Evolutionary conservation across 2,329 filamentous ascomycete species (phyloP).

Genomic region (Hypoxylon sp.): DNA sequence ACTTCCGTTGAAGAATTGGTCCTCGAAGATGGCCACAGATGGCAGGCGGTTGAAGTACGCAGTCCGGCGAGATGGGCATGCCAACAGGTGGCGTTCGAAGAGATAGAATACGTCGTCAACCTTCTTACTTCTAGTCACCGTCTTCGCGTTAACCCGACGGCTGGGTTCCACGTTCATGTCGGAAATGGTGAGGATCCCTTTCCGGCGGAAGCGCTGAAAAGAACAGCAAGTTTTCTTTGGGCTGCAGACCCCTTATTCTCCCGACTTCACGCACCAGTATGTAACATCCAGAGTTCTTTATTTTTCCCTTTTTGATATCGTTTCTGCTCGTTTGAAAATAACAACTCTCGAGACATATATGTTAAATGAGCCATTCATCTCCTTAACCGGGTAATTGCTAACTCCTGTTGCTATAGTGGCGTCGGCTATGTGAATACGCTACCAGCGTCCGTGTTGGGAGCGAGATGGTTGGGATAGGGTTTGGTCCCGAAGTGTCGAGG

Average conservation of each 20-base stretch:
- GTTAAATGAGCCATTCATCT: no score
- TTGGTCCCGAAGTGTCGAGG: background rate
- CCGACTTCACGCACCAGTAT: slow-evolving; percentile 46
- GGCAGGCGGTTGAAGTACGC: slow-evolving; percentile 45
- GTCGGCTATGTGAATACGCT: slow-evolving; percentile 31
- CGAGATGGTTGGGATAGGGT: slow-evolving; percentile 17
- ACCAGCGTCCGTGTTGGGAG: slow-evolving; percentile 32
- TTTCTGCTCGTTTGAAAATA: no score
- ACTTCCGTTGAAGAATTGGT: slow-evolving; percentile 4
- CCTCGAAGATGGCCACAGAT: slow-evolving; percentile 35
- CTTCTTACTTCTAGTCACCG: slow-evolving; percentile 46
- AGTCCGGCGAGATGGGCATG: slow-evolving; percentile 49
- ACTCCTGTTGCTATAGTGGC: slow-evolving; percentile 27
- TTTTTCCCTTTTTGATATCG: background rate
- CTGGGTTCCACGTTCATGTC: slow-evolving; percentile 51
- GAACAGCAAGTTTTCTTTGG: slow-evolving; percentile 47
- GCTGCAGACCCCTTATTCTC: slow-evolving; percentile 50
- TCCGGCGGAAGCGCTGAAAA: slow-evolving; percentile 41
- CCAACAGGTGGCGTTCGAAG: slow-evolving; percentile 40
- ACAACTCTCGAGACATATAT: no score
- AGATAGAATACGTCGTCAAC: slow-evolving; percentile 46
- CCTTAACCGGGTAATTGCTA: background rate
- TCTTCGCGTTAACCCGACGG: slow-evolving; percentile 46
- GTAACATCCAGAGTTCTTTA: background rate
- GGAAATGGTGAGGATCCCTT: slow-evolving; percentile 48